Evolutionary conservation across 345 rosid species (phyloP).

Genomic region (Melaleuca alternifolia): DNA sequence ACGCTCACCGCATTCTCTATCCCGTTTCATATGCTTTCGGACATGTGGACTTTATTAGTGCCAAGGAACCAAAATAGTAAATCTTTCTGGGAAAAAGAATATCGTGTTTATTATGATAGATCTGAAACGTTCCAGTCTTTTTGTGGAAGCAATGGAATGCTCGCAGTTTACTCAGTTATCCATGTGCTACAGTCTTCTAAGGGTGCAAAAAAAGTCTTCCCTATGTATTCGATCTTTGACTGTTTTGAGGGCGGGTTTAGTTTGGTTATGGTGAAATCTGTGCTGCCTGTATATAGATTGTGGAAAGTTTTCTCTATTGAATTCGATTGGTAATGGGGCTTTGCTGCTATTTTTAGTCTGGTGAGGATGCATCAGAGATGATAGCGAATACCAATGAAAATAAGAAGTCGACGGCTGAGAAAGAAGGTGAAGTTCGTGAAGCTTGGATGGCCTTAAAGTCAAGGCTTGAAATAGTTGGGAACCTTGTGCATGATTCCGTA

Average conservation of each 20-base stretch:
- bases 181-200: not conserved
- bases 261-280: not conserved
- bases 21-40: not conserved
- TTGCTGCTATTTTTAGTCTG: conserved; percentile 15
- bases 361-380: conserved; percentile 44
- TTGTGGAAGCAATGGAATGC: not conserved
- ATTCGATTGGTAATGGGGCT: not conserved
- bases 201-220: not conserved
- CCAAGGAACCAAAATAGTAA: not conserved
- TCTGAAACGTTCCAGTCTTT: not conserved
- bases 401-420: conserved; percentile 35
- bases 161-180: not conserved
- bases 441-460: conserved; percentile 43
- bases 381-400: conserved; percentile 43
- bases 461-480: conserved; percentile 59
- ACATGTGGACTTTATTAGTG: not conserved
- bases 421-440: conserved; percentile 64
- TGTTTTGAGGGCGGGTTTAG: not conserved
- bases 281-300: not conserved
- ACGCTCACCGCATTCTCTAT: too few species aligned
- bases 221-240: not conserved
- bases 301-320: not conserved
- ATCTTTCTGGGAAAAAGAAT: not conserved
- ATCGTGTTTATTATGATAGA: not conserved
- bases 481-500: conserved; percentile 86